Evolutionary conservation across 805 yeast genomes (phyloP).

Genomic region (Clavispora fructus): DNA sequence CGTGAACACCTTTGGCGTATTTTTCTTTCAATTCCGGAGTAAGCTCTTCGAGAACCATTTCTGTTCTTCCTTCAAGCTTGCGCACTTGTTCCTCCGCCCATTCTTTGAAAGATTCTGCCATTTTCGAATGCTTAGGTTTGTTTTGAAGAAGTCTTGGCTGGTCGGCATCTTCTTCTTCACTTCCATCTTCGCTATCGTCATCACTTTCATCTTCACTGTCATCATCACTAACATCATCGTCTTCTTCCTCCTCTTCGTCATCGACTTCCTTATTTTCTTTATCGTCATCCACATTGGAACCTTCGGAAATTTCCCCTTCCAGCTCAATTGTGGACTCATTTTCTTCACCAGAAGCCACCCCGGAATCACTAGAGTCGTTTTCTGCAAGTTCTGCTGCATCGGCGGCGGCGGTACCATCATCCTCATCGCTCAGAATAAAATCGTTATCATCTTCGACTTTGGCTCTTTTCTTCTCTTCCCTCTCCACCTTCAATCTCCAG

Average conservation of each 20-base stretch:
- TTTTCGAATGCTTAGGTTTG: conserved; percentile 43
- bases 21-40: conserved; percentile 41
- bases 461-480: conserved; percentile 32
- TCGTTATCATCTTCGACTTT: conserved; percentile 59
- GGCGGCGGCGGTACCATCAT: not conserved
- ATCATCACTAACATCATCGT: conserved; percentile 17
- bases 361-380: not conserved
- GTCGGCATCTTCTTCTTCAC: conserved; percentile 23
- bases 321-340: not conserved
- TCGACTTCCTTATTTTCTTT: conserved; percentile 19
- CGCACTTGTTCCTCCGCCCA: conserved; percentile 84
- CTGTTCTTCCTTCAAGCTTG: conserved; percentile 52
- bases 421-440: conserved; percentile 39
- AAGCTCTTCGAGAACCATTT: conserved; percentile 40
- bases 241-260: conserved; percentile 26
- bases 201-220: conserved; percentile 30
- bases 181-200: conserved; percentile 24
- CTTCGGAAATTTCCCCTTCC: conserved; percentile 2
- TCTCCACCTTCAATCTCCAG: conserved; percentile 52
- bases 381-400: not conserved
- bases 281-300: conserved; percentile 17
- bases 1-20: conserved; percentile 62
- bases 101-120: conserved; percentile 59
- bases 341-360: conserved; percentile 11
- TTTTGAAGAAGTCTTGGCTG: conserved; percentile 29